A percentile compares a stretch with the other conserved stretches of the same genome.
These are phyloP conservation scores for Metarhizium brunneum DNA, from an alignment of 2,329 filamentous ascomycete species.

Conservation along the genomic window DNA sequence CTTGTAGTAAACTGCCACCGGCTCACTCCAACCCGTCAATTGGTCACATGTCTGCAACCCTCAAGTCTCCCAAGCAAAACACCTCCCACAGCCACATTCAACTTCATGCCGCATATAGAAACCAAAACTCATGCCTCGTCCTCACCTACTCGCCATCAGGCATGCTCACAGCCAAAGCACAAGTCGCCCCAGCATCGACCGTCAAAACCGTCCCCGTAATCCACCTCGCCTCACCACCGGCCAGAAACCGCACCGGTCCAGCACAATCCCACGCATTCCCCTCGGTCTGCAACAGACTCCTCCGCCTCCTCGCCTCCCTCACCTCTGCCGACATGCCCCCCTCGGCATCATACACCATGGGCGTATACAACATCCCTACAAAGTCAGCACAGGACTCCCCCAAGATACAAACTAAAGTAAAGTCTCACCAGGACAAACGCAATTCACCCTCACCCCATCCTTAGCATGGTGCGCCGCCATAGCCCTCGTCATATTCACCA, in stretches of 20 bases:
- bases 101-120: no score
- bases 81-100: no score
- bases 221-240: slow-evolving; percentile 31
- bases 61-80: no score
- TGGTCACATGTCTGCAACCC: no score
- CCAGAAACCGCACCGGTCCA: slow-evolving; percentile 28
- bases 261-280: slow-evolving; percentile 35
- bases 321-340: slow-evolving; percentile 18
- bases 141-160: no score
- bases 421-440: slow-evolving; percentile 26
- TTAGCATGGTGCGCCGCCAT: slow-evolving; percentile 40
- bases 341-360: no score
- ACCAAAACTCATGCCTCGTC: no score
- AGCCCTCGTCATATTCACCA: slow-evolving; percentile 41
- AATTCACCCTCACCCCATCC: slow-evolving; percentile 38
- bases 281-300: slow-evolving; percentile 30
- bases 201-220: slow-evolving; percentile 29
- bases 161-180: neutral
- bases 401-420: no score
- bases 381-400: no score
- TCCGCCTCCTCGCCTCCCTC: slow-evolving; percentile 25
- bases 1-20: no score
- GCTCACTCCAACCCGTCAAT: no score
- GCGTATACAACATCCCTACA: no score
- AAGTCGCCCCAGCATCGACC: neutral